Evolutionary conservation across 495 filamentous ascomycete species (phyloP), one percentile per base, ranked within the genome.

Genomic region (Penicillium paxilli): DNA sequence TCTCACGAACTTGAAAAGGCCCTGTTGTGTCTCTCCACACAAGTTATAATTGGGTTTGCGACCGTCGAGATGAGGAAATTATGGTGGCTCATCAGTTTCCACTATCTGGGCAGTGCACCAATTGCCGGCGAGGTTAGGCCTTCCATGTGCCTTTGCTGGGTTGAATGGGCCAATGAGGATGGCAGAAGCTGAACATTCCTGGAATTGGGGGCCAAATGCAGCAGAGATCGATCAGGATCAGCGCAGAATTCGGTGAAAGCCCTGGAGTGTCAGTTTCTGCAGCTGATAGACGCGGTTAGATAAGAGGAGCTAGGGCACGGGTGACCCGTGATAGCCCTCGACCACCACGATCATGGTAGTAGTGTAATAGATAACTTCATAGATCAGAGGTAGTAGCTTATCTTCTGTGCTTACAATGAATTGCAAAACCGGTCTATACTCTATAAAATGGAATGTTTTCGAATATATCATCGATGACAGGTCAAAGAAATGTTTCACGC

Each of bases 401-500:
- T n/a, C n/a, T n/a, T n/a, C n/a, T n/a, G 26, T 11, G 11, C 5
- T 28, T 28, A 5, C 26, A 5, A 28, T 11, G 26, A 28, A 11
- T 28, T 5, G 26, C 26, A 28, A 28, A 28, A 28, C 11, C 26
- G 5, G 16, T 38, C 35, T 16, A n/a, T 17, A 38, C n/a, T 19
- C 35, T 38, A 38, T 16, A 11, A 3, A 8, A 38, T 38, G 35
- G 17, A 21, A 42, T 42, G 9, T 23, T 22, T 42, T 42, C 40
- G 14, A 42, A 10, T 24, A 42, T 42, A 42, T 42, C 40, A 23
- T 4, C 40, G 4, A 16, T n/a, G n/a, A 42, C 40, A 42, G 20
- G 40, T 14, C 40, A 42, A 42, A 42, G 40, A 42, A 42, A 42
- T 42, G 40, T 11, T 42, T 42, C 20, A 42, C 40, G 40, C 40